Evolutionary conservation across 1,139 yeast genomes (phyloP), one percentile per base, ranked within the genome.

Genomic region (Kluyveromyces sp.): DNA sequence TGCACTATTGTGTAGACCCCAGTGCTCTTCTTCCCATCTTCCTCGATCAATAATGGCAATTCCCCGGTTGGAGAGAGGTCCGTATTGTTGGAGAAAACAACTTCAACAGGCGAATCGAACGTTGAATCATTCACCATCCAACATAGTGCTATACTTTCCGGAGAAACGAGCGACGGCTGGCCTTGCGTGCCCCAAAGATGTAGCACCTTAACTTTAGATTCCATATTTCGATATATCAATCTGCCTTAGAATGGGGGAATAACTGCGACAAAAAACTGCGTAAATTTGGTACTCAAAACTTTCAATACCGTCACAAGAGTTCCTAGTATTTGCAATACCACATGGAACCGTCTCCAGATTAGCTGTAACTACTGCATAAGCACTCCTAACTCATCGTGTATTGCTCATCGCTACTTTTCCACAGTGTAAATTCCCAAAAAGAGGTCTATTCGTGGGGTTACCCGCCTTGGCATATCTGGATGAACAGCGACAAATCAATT

Each of bases 1-100:
- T 66, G 58, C 2, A 74, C 63, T 25, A 85, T 81, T 25, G 72
- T 70, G 21, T 66, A 60, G 49, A 61, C 81, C 0, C 90, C 88
- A 45, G 76, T 67, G 1, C 65, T 52, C 5, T 53, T 63, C 3
- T 54, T 52, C 2, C 56, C 66, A 2, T 60, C 63, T 7, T 61
- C 64, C 8, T 45, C 46, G 4, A 62, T 58, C 42, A 85, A 64
- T 3, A 78, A 70, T 0, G 96, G 96, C 33, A 87, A 65, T 43
- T 67, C 68, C 3, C 75, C 75, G 8, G 70, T 68, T 10, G 69
- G 68, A 1, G 88, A 75, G 21, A 79, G 50, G 54, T 77, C 75
- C n/a, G 82, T 75, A 39, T 62, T 62, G 42, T 62, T 62, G 2
- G 64, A 58, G 37, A 54, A 60, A 27, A 61, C 63, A 2, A 62